Percentiles rank a stretch among this genome's conserved stretches.
Conservation (phyloP, 2,329 filamentous ascomycete genomes). For the Didymella glomerata region DNA sequence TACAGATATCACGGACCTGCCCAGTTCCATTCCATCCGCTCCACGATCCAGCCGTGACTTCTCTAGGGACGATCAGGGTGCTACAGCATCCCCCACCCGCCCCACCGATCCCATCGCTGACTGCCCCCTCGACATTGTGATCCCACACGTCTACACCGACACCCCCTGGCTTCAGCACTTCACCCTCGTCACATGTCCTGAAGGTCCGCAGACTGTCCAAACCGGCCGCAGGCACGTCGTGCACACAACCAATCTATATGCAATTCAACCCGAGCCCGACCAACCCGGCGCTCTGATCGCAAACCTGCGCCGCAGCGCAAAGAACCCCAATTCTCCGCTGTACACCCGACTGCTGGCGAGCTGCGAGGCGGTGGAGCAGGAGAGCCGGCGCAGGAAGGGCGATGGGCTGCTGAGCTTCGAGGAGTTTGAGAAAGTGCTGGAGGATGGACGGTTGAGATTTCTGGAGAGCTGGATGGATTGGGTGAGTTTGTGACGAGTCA, state of each 20-base stretch:
- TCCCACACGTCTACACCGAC: conserved; percentile 25
- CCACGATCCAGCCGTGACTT: conserved; percentile 2
- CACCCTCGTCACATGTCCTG: background rate
- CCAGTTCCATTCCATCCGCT: background rate
- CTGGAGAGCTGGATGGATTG: conserved; percentile 91
- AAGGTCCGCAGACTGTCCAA: conserved; percentile 7
- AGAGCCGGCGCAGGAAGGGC: conserved; percentile 76
- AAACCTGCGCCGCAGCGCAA: conserved; percentile 32
- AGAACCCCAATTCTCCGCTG: conserved; percentile 31
- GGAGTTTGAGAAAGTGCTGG: conserved; percentile 82
- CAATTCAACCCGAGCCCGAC: conserved; percentile 14
- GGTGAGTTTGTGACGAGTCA: conserved; percentile 53
- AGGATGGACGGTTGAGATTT: conserved; percentile 71
- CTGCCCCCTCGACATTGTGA: background rate
- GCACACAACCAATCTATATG: conserved; percentile 25
- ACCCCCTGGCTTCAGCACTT: conserved; percentile 23
- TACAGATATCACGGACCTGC: background rate
- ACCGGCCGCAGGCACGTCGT: conserved; percentile 3
- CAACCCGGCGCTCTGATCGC: conserved; percentile 12
- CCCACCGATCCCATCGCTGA: background rate
- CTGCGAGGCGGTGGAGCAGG: conserved; percentile 71
- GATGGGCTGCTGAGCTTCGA: conserved; percentile 78
- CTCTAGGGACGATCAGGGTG: background rate
- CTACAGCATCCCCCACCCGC: background rate
- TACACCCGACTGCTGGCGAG: conserved; percentile 53